Evolutionary conservation across 352 stramenopile species (phyloP), one percentile per base, ranked within the genome.

Genomic region (Phytophthora kernoviae): DNA sequence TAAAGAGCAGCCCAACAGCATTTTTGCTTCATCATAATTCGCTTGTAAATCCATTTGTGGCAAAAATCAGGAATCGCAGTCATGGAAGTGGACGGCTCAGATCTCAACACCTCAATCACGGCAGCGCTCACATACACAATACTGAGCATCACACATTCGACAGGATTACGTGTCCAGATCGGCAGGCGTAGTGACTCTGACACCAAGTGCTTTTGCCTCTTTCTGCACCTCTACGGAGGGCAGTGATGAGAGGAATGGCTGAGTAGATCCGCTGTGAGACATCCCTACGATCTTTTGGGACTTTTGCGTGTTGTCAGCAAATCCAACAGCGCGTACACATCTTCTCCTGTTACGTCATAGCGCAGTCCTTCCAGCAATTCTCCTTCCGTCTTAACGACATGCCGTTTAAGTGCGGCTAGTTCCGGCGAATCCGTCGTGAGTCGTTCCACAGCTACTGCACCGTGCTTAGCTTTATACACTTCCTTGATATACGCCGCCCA

Each of bases 291-390:
- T 37, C 17, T 79, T 78, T 87, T 87, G 32, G 64, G 51, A 26
- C 70, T 73, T 55, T 81, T 83, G 3, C 54, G 66, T 2, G 66
- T 74, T 27, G 79, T 87, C 14, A 93, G 49, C n/a, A 75, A 39
- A n/a, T 93, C 84, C n/a, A 94, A 58, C 26, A 94, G 51, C 12
- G 65, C 61, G 37, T 93, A 94, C 15, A 77, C 77, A 40, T 96
- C 77, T 61, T 86, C 79, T 4, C 73, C 79, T 10, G 77, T 86
- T 12, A 96, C 34, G 40, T 96, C 87, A 51, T 85, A 96, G 9
- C 79, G 82, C 30, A 94, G 39, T 17, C 83, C 81, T 57, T 96
- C 87, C 10, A 96, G 59, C 7, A 96, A 24, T 11, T 87, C 71
- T 1, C 58, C 65, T 41, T 96, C 83, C 2, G 73, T 72, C 21